These are phyloP conservation scores for Microstroma glucosiphilum DNA, from an alignment of 1,284 basidiomycete genomes.

Conservation along the genomic window DNA sequence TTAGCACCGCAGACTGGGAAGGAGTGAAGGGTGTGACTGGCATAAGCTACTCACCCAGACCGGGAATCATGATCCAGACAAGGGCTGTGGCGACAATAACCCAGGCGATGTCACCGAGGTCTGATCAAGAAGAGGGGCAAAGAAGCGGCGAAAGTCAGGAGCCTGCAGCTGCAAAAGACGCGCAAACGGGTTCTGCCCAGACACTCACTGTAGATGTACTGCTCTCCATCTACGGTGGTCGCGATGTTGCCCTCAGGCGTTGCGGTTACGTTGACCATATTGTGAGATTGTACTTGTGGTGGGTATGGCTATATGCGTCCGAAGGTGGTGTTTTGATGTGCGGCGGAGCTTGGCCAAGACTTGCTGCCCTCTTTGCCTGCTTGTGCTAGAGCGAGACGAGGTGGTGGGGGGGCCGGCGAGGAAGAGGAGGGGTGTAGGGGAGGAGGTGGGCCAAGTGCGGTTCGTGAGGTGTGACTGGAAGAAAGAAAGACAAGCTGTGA, in stretches of 20 bases:
- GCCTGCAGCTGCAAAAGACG: neutral
- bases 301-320: neutral
- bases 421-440: too few species aligned
- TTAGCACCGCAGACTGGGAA: too few species aligned
- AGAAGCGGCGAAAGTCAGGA: too few species aligned
- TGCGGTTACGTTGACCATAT: constrained; percentile 15
- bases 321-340: neutral
- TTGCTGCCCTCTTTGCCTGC: too few species aligned
- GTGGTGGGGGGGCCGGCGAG: too few species aligned
- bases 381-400: too few species aligned
- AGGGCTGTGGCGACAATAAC: constrained; percentile 53
- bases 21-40: constrained; percentile 8
- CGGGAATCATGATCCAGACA: constrained; percentile 85
- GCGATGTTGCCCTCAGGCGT: constrained; percentile 1
- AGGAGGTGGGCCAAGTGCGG: too few species aligned
- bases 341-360: too few species aligned
- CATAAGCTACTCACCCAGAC: constrained; percentile 21
- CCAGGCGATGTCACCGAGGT: constrained; percentile 58
- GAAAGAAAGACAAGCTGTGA: too few species aligned
- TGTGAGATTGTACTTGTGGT: neutral
- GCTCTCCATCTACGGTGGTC: constrained; percentile 7
- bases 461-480: too few species aligned
- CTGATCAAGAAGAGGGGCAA: neutral
- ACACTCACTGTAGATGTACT: constrained; percentile 10
- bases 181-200: neutral